phyloP scores from a whole-genome alignment of 2,329 filamentous ascomycete species.

The Scopulariopsis brevicaulis region DNA sequence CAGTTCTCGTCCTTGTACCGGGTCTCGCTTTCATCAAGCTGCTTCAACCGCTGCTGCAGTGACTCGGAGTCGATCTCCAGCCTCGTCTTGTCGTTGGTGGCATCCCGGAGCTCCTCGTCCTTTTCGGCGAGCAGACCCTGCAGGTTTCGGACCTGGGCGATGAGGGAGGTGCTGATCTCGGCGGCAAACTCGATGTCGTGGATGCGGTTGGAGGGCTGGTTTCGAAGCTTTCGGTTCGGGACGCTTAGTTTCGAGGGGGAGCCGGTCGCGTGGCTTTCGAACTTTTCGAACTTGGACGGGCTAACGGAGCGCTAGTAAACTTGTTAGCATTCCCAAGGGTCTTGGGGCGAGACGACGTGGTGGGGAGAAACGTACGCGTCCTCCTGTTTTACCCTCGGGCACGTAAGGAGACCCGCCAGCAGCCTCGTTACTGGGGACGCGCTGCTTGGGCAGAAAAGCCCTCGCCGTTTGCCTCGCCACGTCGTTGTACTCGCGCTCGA shows the following conservation, averaged over 20 bases:
- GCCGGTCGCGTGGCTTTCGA: constrained; percentile 71
- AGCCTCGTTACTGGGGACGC: constrained; percentile 60
- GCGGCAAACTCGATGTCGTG: constrained; percentile 98
- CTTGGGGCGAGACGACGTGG: background rate
- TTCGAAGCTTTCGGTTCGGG: constrained; percentile 78
- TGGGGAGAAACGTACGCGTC: constrained; percentile 31
- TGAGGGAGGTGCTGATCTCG: constrained; percentile 88
- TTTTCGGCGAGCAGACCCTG: constrained; percentile 77
- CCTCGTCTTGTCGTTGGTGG: constrained; percentile 62
- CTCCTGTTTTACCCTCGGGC: constrained; percentile 37
- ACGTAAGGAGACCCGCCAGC: constrained; percentile 39
- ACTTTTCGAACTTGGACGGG: constrained; percentile 73
- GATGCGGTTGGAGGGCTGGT: constrained; percentile 77
- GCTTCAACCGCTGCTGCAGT: constrained; percentile 68
- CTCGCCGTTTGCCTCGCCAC: constrained; percentile 82
- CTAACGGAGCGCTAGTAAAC: constrained; percentile 53
- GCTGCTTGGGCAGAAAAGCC: constrained; percentile 76
- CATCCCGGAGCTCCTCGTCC: constrained; percentile 71
- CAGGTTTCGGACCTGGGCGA: constrained; percentile 86
- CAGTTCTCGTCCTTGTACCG: constrained; percentile 98
- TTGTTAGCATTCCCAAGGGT: background rate
- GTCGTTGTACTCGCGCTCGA: constrained; percentile 93
- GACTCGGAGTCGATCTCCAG: constrained; percentile 75
- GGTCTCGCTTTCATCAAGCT: constrained; percentile 85
- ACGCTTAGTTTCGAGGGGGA: constrained; percentile 86